Evolutionary conservation across 768 basidiomycete species (phyloP).

Genomic region (Suillus americanus): DNA sequence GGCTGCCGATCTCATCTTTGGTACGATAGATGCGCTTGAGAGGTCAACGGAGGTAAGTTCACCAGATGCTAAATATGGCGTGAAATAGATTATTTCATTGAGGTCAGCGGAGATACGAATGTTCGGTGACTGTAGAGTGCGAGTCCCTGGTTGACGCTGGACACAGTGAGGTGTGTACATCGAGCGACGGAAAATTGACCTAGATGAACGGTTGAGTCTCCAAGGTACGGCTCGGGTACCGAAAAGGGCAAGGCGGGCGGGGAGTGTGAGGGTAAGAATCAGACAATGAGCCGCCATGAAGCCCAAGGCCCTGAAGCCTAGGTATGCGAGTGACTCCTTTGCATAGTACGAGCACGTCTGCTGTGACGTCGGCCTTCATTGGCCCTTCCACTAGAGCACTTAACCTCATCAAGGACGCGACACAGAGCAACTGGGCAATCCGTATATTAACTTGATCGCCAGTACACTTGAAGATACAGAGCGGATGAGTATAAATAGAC

Average conservation of each 20-base stretch:
- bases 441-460: neutral
- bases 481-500: neutral
- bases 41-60: conserved; percentile 84
- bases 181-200: conserved; percentile 79
- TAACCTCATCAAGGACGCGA: conserved; percentile 30
- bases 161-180: conserved; percentile 79
- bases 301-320: conserved; percentile 72
- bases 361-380: conserved; percentile 34
- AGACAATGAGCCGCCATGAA: conserved; percentile 74
- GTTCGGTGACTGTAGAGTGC: conserved; percentile 92
- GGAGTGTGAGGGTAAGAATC: conserved; percentile 64
- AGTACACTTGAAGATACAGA: neutral
- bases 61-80: conserved; percentile 77
- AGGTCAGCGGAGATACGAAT: conserved; percentile 77
- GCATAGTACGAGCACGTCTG: conserved; percentile 30
- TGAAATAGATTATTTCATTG: conserved; percentile 60
- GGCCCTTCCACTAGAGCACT: conserved; percentile 41
- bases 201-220: conserved; percentile 67
- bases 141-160: conserved; percentile 79
- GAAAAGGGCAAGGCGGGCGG: conserved; percentile 91
- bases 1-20: conserved; percentile 64
- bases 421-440: neutral
- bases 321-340: conserved; percentile 58
- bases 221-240: conserved; percentile 77
- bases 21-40: conserved; percentile 70